Base-by-base conservation (phyloP, 108 stramenopile genomes). In the Nitzschia sp. region DNA sequence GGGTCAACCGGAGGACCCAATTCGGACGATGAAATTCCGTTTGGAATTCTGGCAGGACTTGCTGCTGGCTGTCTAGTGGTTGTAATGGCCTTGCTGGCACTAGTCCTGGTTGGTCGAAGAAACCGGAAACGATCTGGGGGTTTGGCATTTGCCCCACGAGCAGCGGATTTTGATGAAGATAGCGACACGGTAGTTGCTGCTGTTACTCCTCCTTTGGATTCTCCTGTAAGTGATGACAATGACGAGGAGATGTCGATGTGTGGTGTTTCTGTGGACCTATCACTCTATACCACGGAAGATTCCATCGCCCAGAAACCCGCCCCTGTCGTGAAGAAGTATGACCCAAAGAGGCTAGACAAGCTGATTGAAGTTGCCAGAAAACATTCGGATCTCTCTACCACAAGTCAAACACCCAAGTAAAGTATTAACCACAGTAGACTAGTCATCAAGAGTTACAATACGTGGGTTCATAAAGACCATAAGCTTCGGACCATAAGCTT, bases 341-440 rank as follows among this genome's bases (percentile, higher is more conserved):
- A 62, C 24, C 17, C 61, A 1, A 62, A 46, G 43, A 2, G 61
- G 14, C 43, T 62, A 1, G 61, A 62, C 14, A 62, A 62, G 37
- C 38, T 62, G 43, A 62, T 62, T 20, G 61, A 43, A 46, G 40
- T 62, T n/a, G 61, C 61, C n/a, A 62, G 37, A 22, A 43, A 62
- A 2, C 61, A 62, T n/a, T 44, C 61, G 20, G 43, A 62, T 56
- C 22, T 55, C 19, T 55, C 21, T 1, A 34, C 29, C 29, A 34
- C 29, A 34, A 34, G 29, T 5, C 29, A 34, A 34, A 34, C 29
- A 3, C 29, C 29, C 1, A 34, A 34, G 29, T 34, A 34, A 5
- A 34, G n/a, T 34, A 3, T 34, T 34, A 34, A 34, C 29, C 29
- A 34, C 29, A 3, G 29, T 34, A 34, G 29, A 34, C 29, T 34